Conservation (phyloP, 495 filamentous ascomycete species). For the Filosporella fistucella region DNA sequence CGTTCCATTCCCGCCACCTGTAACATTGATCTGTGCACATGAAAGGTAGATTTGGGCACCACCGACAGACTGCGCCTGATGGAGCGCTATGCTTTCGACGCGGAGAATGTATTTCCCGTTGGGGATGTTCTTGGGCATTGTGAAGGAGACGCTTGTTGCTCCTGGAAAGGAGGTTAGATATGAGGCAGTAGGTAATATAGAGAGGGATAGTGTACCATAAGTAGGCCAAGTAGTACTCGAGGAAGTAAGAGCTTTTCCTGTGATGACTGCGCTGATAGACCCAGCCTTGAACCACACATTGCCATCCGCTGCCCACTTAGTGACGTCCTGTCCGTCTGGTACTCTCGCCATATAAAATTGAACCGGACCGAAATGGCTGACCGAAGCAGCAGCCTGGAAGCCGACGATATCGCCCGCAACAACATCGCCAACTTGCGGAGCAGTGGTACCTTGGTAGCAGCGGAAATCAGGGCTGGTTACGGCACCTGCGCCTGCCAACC, state of each 20-base stretch:
- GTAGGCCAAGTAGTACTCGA: not conserved
- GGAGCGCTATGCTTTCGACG: constrained; percentile 36
- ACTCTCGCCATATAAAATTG: not conserved
- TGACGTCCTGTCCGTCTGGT: not conserved
- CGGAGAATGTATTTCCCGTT: constrained; percentile 36
- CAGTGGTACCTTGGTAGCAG: not conserved
- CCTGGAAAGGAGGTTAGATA: not conserved
- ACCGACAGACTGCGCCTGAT: constrained; percentile 31
- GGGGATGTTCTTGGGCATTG: not conserved
- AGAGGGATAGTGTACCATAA: not conserved
- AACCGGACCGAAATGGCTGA: not conserved
- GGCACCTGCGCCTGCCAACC: not conserved
- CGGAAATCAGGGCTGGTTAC: not conserved
- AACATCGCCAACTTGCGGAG: not conserved
- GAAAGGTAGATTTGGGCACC: constrained; percentile 35
- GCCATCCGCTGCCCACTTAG: not conserved
- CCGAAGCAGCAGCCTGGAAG: not conserved
- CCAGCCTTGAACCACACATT: not conserved
- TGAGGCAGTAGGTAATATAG: not conserved
- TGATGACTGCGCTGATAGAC: not conserved
- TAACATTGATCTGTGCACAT: constrained; percentile 36
- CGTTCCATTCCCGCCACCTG: constrained; percentile 28
- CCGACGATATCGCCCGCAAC: not conserved
- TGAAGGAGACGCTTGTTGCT: not conserved
- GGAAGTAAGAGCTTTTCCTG: not conserved